These are phyloP conservation scores for Peronospora farinosa DNA, from an alignment of 352 stramenopile genomes.

Conservation along the genomic window DNA sequence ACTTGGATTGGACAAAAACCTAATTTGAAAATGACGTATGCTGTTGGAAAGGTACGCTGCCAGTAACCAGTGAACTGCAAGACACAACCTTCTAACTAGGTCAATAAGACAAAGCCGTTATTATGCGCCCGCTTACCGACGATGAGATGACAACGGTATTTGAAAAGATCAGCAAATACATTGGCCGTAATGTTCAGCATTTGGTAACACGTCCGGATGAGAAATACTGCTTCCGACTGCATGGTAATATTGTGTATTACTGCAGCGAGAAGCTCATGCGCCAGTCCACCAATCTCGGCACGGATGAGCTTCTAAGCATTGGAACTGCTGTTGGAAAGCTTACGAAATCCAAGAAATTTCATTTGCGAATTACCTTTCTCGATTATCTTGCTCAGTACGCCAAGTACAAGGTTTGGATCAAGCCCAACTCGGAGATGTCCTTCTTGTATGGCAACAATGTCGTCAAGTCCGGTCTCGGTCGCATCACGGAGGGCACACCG, in stretches of 20 bases:
- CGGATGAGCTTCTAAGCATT: conserved; percentile 93
- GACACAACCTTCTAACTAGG: conserved; percentile 9
- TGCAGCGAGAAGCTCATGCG: conserved; percentile 96
- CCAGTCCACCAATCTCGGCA: conserved; percentile 90
- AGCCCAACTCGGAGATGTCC: conserved; percentile 98
- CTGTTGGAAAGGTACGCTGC: conserved; percentile 14
- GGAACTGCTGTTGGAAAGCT: conserved; percentile 98
- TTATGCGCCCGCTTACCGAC: conserved; percentile 96
- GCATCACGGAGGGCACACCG: conserved; percentile 96
- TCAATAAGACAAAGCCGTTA: conserved; percentile 8
- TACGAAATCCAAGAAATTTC: conserved; percentile 98
- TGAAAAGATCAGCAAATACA: conserved; percentile 98
- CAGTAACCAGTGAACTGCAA: conserved; percentile 18
- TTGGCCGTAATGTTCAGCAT: conserved; percentile 94
- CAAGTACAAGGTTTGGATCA: conserved; percentile 99
- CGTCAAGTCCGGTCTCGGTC: conserved; percentile 94
- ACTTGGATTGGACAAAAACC: conserved; percentile 18
- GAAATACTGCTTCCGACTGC: conserved; percentile 96
- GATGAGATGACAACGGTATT: conserved; percentile 95
- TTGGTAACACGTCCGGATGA: conserved; percentile 96
- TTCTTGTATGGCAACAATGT: conserved; percentile 99
- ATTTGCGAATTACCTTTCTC: conserved; percentile 97
- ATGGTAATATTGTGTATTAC: conserved; percentile 97
- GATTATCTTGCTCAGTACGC: conserved; percentile 98
- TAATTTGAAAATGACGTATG: conserved; percentile 8